Evolutionary conservation across 2,329 filamentous ascomycete genomes (phyloP), one percentile per base, ranked within the genome.

Genomic region (Nothophaeocryptopus gaeumannii): DNA sequence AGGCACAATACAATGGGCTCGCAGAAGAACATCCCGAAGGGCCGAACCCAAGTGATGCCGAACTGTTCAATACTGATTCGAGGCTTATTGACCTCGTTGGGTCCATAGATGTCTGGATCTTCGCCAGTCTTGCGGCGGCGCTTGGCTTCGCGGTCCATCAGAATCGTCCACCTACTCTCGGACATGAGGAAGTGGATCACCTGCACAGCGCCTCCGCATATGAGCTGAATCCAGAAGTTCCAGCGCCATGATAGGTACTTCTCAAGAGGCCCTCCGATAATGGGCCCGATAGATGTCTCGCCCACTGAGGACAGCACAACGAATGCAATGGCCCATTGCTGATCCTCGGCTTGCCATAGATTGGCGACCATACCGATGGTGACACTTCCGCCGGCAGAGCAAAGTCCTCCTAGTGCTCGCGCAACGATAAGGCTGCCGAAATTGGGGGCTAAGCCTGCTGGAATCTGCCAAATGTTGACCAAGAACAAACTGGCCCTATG

Each of bases 171-270:
- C 45, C 88, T 78, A 0, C 88, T 93, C 68, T 93, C 89, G 1
- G 88, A 88, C 26, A 53, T 29, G 51, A 86, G 63, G 36, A 61
- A 41, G 20, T 66, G 63, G 4, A 87, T 63, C 4, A 80, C 13
- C 63, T 91, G 87, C 3, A 89, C 81, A 31, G 81, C 76, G 7
- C 72, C 85, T n/a, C 88, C 88, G 45, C 92, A 83, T 58, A 91
- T 89, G 55, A 92, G 79, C 68, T 91, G 87, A 52, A 92, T 86
- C 88, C 89, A 93, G 66, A 92, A 90, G 47, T 78, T 82, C 85
- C 85, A 90, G 57, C 79, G 78, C 88, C 88, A 93, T 14, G 80
- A 64, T 26, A 26, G 20, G 5, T 83, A 78, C 55, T 62, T 64
- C 15, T 56, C 40, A 34, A 59, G 55, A 44, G 67, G 62, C 14